Conservation (phyloP, 2,329 filamentous ascomycete species). For the Alternaria sp. region DNA sequence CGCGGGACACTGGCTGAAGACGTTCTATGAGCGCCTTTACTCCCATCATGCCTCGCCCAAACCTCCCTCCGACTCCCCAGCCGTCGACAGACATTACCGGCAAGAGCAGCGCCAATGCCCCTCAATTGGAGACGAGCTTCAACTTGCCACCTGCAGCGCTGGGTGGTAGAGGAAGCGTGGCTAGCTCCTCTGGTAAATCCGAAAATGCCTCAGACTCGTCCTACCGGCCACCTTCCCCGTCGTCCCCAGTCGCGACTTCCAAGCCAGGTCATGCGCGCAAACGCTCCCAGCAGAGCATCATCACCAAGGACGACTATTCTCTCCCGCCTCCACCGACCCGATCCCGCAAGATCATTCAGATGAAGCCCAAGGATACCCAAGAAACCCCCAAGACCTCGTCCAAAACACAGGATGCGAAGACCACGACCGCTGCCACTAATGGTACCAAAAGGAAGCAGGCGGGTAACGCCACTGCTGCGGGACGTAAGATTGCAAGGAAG, state of each 20-base stretch:
- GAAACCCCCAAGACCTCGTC: slow-evolving; percentile 30
- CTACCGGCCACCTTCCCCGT: slow-evolving; percentile 56
- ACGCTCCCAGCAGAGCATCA: slow-evolving; percentile 42
- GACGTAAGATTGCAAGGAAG: slow-evolving; percentile 93
- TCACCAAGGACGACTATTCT: slow-evolving; percentile 70
- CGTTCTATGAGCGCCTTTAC: slow-evolving; percentile 24
- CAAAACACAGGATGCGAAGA: slow-evolving; percentile 28
- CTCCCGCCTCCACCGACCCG: slow-evolving; percentile 91
- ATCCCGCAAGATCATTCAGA: slow-evolving; percentile 95
- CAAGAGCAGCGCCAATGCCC: slow-evolving; percentile 68
- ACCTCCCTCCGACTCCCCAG: slow-evolving; percentile 75
- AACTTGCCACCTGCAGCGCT: slow-evolving; percentile 79
- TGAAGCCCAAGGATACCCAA: slow-evolving; percentile 70
- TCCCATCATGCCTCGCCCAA: slow-evolving; percentile 67
- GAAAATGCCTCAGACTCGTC: slow-evolving; percentile 60
- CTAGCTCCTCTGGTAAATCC: slow-evolving; percentile 55
- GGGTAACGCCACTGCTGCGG: slow-evolving; percentile 75
- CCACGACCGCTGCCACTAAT: slow-evolving; percentile 27
- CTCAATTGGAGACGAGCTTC: slow-evolving; percentile 71
- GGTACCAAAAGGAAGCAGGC: slow-evolving; percentile 76
- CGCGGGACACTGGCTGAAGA: slow-evolving; percentile 14
- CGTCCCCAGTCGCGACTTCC: slow-evolving; percentile 41
- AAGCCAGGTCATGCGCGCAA: slow-evolving; percentile 41
- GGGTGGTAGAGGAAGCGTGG: slow-evolving; percentile 52
- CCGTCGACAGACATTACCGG: slow-evolving; percentile 81